Conservation (phyloP, 139 green algal genomes). For the Micractinium conductrix region DNA sequence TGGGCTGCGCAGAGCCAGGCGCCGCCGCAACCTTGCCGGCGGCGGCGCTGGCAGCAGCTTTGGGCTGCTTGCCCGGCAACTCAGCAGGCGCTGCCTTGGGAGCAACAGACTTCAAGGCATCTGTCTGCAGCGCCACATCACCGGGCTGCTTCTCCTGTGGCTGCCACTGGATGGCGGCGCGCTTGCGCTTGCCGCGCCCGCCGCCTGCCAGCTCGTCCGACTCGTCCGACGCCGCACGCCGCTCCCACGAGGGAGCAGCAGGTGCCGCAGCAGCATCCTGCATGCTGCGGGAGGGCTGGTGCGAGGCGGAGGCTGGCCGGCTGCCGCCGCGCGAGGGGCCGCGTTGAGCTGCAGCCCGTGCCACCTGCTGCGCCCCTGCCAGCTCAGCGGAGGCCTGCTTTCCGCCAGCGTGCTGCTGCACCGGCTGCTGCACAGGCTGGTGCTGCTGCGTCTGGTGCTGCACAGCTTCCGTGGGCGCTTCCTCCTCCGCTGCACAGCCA, state of each 20-base stretch:
- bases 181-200: constrained; percentile 21
- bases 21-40: neutral
- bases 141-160: neutral
- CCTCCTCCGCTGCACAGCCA: neutral
- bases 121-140: constrained; percentile 12
- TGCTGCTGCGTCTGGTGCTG: neutral
- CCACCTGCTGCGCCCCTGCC: no score
- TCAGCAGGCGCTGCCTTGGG: neutral
- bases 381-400: no score
- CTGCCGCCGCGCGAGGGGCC: no score
- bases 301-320: no score
- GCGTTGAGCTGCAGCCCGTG: neutral
- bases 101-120: no score
- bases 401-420: neutral
- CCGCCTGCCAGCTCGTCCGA: neutral
- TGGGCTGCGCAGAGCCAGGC: neutral
- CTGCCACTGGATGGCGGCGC: constrained; percentile 25
- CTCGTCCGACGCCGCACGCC: no score
- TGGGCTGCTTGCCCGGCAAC: neutral
- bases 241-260: no score
- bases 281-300: no score
- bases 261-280: no score
- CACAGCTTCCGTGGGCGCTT: neutral
- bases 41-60: neutral
- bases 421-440: no score